These are phyloP conservation scores for Sphaerosporella brunnea DNA, from an alignment of 495 filamentous ascomycete species.

Conservation along the genomic window DNA sequence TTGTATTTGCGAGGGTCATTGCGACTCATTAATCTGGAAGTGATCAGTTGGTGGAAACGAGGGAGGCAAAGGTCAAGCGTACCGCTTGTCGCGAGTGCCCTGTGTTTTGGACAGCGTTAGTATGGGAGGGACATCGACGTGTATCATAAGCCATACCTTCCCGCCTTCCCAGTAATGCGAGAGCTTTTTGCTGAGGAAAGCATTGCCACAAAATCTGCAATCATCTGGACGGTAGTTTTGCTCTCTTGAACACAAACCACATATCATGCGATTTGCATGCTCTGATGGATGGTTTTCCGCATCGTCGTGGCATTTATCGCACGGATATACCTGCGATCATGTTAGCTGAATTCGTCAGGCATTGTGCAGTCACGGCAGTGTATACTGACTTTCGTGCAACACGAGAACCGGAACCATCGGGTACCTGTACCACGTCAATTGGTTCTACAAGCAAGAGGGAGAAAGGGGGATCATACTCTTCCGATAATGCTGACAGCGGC, in stretches of 20 bases:
- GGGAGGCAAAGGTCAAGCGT: no score
- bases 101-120: neutral
- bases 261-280: conserved; percentile 80
- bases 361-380: no score
- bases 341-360: conserved; percentile 41
- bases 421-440: conserved; percentile 6
- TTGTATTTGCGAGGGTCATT: conserved; percentile 9
- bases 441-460: neutral
- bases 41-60: no score
- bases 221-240: conserved; percentile 68
- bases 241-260: conserved; percentile 66
- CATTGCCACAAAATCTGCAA: conserved; percentile 58
- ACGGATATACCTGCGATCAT: conserved; percentile 52
- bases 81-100: conserved; percentile 4
- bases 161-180: conserved; percentile 86
- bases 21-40: conserved; percentile 2
- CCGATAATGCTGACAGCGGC: conserved; percentile 60
- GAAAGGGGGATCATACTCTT: conserved; percentile 39
- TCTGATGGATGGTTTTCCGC: conserved; percentile 56
- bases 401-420: conserved; percentile 66
- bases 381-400: conserved; percentile 30
- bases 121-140: neutral
- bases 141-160: conserved; percentile 23
- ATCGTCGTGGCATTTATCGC: conserved; percentile 71
- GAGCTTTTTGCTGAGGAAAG: conserved; percentile 43